phyloP scores from a whole-genome alignment of 2,329 filamentous ascomycete genomes.

The Fusarium abutilonis region DNA sequence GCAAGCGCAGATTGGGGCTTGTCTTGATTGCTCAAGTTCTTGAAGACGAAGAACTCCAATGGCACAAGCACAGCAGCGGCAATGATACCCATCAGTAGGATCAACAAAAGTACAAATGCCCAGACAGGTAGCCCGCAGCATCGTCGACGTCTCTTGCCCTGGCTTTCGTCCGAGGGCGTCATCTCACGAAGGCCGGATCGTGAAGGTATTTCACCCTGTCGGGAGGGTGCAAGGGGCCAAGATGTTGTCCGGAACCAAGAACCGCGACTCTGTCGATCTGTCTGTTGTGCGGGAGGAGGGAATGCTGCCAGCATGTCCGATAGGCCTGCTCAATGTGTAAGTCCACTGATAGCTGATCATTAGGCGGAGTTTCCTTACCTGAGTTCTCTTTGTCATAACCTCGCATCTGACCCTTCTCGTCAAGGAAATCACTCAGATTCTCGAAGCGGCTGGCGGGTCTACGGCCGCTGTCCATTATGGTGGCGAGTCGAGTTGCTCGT shows the following conservation, averaged over 20 bases:
- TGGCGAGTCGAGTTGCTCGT: conserved; percentile 84
- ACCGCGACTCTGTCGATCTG: conserved; percentile 57
- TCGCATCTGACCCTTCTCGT: conserved; percentile 54
- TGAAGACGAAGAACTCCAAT: conserved; percentile 69
- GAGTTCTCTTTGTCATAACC: conserved; percentile 54
- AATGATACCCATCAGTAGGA: conserved; percentile 76
- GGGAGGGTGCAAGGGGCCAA: conserved; percentile 59
- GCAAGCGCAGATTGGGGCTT: conserved; percentile 53
- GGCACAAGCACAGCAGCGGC: conserved; percentile 86
- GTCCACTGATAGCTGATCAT: conserved; percentile 50
- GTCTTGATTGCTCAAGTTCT: conserved; percentile 54
- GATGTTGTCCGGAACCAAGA: conserved; percentile 57
- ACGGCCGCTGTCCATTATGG: conserved; percentile 85
- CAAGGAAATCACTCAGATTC: conserved; percentile 61
- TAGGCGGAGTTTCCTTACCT: conserved; percentile 47
- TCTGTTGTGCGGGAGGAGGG: conserved; percentile 66
- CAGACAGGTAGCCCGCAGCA: conserved; percentile 88
- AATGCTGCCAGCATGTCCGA: conserved; percentile 75
- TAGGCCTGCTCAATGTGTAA: conserved; percentile 62
- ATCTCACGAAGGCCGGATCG: conserved; percentile 35
- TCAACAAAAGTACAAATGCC: conserved; percentile 72
- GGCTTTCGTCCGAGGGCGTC: conserved; percentile 39
- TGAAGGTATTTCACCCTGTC: conserved; percentile 35
- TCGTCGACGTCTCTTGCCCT: conserved; percentile 60
- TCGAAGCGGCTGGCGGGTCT: conserved; percentile 69